Base-by-base conservation (phyloP, 768 basidiomycete genomes). In the Lactifluus echinatus region DNA sequence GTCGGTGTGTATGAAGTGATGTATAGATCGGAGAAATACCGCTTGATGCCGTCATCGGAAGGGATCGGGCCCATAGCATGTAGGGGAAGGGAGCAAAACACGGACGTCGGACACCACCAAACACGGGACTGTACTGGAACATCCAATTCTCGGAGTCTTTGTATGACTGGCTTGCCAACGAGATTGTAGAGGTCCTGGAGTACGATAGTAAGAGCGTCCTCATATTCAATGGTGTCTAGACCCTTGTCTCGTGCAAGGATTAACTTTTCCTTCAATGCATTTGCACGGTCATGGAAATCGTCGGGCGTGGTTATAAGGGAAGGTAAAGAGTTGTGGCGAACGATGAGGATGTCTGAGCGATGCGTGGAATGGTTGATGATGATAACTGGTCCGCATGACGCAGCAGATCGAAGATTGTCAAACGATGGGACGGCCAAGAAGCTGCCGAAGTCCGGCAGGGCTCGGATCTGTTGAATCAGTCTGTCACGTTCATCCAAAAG, bases 311-410 rank as follows among this genome's bases (percentile, higher is more conserved):
- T 28, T 4, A 53, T 34, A 4, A 33, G 46, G 7, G 37, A 37
- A 15, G 29, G 44, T 14, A 28, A 4, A 14, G 52, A 29, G 46
- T 47, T 31, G 1, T n/a, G 26, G 17, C 21, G 42, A 8, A 59
- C 12, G 14, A 59, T 28, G 17, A 59, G 34, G 21, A 53, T 43
- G 21, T 59, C 52, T 36, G 19, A 53, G 5, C 51, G 57, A n/a
- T 23, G 21, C 8, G 11, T 6, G 21, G 14, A 39, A 21, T 48
- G 28, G 17, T 53, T 53, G 40, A 59, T 40, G 21, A 59, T 24
- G 1, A 54, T 54, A 6, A 59, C 43, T 12, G 57, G 57, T 34
- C 51, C 57, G 2, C 47, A 24, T 26, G 34, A 31, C 8, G 57
- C 57, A 14, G 43, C 57, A 4, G 23, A 8, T 2, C 28, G 36